Conservation (phyloP, 768 basidiomycete genomes). For the Tylopilus plumbeoviolaceoides region DNA sequence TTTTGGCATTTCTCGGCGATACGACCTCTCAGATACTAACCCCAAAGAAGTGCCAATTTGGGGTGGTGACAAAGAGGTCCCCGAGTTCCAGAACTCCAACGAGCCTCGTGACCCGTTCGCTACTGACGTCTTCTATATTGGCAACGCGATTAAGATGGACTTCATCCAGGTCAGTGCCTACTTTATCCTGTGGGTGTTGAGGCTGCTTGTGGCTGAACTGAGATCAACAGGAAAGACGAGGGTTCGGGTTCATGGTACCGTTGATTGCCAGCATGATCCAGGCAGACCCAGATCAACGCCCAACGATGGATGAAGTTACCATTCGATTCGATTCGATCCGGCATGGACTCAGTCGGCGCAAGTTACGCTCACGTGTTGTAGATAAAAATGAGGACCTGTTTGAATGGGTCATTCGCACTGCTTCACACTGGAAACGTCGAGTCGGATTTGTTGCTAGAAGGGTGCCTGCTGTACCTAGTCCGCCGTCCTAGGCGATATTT, state of each 20-base stretch:
- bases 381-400: constrained; percentile 10
- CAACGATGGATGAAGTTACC: constrained; percentile 35
- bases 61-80: too few species aligned
- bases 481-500: neutral
- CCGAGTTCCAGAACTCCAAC: too few species aligned
- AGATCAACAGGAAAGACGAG: neutral
- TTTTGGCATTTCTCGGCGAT: too few species aligned
- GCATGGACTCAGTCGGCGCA: constrained; percentile 14
- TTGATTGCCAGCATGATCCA: constrained; percentile 30
- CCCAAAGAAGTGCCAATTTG: too few species aligned
- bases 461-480: constrained; percentile 14
- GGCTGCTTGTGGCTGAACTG: too few species aligned
- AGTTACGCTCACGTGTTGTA: constrained; percentile 25
- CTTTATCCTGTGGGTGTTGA: too few species aligned
- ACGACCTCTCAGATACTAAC: too few species aligned
- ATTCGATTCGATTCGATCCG: constrained; percentile 24
- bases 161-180: too few species aligned
- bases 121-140: too few species aligned
- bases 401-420: constrained; percentile 3
- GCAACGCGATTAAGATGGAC: too few species aligned
- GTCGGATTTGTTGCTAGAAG: constrained; percentile 11
- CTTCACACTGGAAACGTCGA: constrained; percentile 25
- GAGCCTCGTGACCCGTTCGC: too few species aligned
- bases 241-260: constrained; percentile 22
- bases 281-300: constrained; percentile 32